Base-by-base conservation (phyloP, 2,329 filamentous ascomycete genomes). In the Trichoderma koningiopsis region DNA sequence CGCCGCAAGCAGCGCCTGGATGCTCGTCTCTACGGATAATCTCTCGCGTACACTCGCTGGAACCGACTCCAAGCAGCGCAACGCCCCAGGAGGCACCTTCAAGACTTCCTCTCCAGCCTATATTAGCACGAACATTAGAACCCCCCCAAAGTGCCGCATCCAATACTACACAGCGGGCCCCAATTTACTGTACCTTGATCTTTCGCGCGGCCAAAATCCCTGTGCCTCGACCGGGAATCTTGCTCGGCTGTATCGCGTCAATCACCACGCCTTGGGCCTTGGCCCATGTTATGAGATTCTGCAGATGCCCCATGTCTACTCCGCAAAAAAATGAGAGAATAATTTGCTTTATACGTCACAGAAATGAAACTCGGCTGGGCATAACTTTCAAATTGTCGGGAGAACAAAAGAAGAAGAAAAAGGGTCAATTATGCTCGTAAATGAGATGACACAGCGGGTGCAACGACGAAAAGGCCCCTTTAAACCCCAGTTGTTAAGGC, bases 1-100 rank as follows among this genome's bases (percentile, higher is more conserved):
- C 1, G 90, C 86, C 11, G 93, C 92, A 1, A 96, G 82, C 24
- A 93, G 85, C 7, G 89, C 91, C 71, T 96, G 93, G 14, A 92
- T 85, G 0, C 88, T 86, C 53, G 87, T 85, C 68, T 83, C 82
- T 11, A 81, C 79, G 0, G 86, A 83, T 2, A 91, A 83, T 43
- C 81, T 83, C 22, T 81, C 76, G 31, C 83, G 79, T 61, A 94
- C 85, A 0, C 79, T 71, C 43, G 83, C 80, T 8, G 88, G 86
- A 13, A 92, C 82, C 0, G 86, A 86, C 35, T 89, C 83, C 37
- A 88, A 81, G 33, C 89, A 91, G 65, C 93, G 83, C 55, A 96
- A 87, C 31, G 87, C 84, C 61, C 81, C 80, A 56, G 85, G 84
- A 19, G 91, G 92, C 0, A 96, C 87, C 65, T 84, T 85, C 8